Evolutionary conservation across 2,329 filamentous ascomycete genomes (phyloP), one percentile per base, ranked within the genome.

Genomic region (Botryotinia convoluta): DNA sequence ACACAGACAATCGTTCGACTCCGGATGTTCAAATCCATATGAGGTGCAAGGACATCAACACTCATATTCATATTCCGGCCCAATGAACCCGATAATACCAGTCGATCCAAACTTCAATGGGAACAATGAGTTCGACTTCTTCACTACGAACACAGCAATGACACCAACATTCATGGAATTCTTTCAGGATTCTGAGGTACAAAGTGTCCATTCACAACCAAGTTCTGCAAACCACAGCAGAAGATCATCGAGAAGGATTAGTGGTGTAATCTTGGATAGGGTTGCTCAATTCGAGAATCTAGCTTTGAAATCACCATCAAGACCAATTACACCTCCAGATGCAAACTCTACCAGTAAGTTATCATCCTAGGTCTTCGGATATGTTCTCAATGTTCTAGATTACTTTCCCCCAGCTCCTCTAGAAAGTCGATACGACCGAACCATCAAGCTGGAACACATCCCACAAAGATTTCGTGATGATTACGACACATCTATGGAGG

Each of bases 381-480:
- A n/a, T 60, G 35, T 65, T 62, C 77, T 79, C 70, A 80, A 63
- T 51, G 22, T 79, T 61, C 83, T 76, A 90, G 90, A 84, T 76
- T 91, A 89, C 78, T 88, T 89, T 76, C 91, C 91, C 73, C 87
- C 90, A 63, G 93, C 91, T 42, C 91, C 92, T 71, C 87, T 87
- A 78, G 88, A 89, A 70, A 92, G 90, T 32, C 90, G 91, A 61
- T 85, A 86, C 75, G 82, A 86, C 74, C 82, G 83, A 68, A 79
- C 76, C 70, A 73, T 80, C 71, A 80, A 80, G 74, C 76, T 79
- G 69, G 77, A 78, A 32, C 77, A 78, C 37, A 77, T 78, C 37
- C 77, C 77, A 69, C 84, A 85, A 78, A 84, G 91, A 71, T 91
- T 91, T 78, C 81, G 86, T 4, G 88, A 90, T 39, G 85, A 85